Conservation (phyloP, 1,284 basidiomycete species). For the Cystobasidium pallidum region DNA sequence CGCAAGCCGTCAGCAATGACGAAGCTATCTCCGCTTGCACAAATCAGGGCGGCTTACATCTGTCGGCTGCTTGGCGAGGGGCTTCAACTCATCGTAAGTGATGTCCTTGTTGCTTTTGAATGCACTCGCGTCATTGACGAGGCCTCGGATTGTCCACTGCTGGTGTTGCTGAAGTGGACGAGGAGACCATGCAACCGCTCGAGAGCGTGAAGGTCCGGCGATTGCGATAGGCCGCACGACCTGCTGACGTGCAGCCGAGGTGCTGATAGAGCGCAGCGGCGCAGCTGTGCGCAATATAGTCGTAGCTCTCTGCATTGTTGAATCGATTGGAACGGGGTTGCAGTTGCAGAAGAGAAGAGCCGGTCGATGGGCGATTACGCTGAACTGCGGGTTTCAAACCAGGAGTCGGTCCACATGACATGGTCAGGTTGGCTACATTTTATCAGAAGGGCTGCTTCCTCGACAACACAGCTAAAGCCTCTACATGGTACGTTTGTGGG, state of each 20-base stretch:
- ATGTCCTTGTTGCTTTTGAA: slow-evolving; percentile 57
- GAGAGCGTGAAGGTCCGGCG: slow-evolving; percentile 17
- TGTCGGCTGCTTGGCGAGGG: slow-evolving; percentile 75
- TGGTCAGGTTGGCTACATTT: no score
- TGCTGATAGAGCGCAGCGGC: slow-evolving; percentile 25
- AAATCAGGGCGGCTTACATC: slow-evolving; percentile 64
- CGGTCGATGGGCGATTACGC: no score
- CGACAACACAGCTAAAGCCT: slow-evolving; percentile 72
- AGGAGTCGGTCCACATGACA: no score
- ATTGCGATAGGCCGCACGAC: neutral
- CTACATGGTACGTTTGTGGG: slow-evolving; percentile 89
- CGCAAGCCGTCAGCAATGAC: slow-evolving; percentile 1
- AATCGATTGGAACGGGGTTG: no score
- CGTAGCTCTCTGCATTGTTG: slow-evolving; percentile 33
- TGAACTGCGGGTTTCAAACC: no score
- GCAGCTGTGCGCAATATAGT: slow-evolving; percentile 11
- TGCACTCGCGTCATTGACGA: slow-evolving; percentile 8
- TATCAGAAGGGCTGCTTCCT: neutral
- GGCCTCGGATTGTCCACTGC: slow-evolving; percentile 7
- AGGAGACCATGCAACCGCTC: slow-evolving; percentile 5
- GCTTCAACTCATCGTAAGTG: slow-evolving; percentile 81
- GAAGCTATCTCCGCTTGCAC: neutral
- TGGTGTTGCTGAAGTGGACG: slow-evolving; percentile 16
- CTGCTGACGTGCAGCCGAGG: slow-evolving; percentile 23
- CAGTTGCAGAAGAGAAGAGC: no score